Percentiles rank a stretch among this genome's conserved stretches.
Conservation (phyloP, 2,329 filamentous ascomycete species). For the Tolypocladium amazonense region DNA sequence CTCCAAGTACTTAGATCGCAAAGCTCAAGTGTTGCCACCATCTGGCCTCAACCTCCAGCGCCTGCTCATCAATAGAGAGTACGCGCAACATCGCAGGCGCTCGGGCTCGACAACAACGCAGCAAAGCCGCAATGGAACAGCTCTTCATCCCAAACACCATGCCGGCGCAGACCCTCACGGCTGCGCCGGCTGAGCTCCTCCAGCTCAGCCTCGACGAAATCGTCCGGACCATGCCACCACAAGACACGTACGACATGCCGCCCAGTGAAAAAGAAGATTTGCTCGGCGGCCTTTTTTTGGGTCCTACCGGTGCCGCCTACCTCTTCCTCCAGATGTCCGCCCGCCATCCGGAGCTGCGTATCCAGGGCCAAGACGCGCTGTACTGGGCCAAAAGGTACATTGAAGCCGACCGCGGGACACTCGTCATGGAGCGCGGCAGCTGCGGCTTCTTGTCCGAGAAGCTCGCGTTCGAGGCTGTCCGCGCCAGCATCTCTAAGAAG, state of each 20-base stretch:
- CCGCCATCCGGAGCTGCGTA: slow-evolving; percentile 28
- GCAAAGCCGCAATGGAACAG: slow-evolving; percentile 10
- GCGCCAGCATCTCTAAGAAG: slow-evolving; percentile 30
- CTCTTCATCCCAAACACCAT: slow-evolving; percentile 21
- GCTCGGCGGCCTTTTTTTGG: slow-evolving; percentile 38
- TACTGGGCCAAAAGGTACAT: slow-evolving; percentile 40
- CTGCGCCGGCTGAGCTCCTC: slow-evolving; percentile 18
- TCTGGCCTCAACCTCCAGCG: not conserved
- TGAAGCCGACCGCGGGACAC: slow-evolving; percentile 21
- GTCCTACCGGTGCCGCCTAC: slow-evolving; percentile 45
- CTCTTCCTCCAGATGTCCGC: slow-evolving; percentile 40
- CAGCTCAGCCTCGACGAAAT: slow-evolving; percentile 24
- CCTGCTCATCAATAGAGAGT: not conserved
- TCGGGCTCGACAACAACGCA: not conserved
- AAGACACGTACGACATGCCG: slow-evolving; percentile 15
- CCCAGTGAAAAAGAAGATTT: slow-evolving; percentile 8
- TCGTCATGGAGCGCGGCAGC: slow-evolving; percentile 26
- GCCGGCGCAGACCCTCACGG: slow-evolving; percentile 16
- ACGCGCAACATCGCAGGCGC: not conserved
- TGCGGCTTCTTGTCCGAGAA: slow-evolving; percentile 41
- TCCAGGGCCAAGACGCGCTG: slow-evolving; percentile 28
- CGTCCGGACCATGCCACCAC: slow-evolving; percentile 24
- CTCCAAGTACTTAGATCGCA: not conserved
- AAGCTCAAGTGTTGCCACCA: not conserved
- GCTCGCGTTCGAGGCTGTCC: slow-evolving; percentile 34